These are phyloP conservation scores for Hypoxylon sp. DNA, from an alignment of 2,329 filamentous ascomycete genomes.

Conservation along the genomic window DNA sequence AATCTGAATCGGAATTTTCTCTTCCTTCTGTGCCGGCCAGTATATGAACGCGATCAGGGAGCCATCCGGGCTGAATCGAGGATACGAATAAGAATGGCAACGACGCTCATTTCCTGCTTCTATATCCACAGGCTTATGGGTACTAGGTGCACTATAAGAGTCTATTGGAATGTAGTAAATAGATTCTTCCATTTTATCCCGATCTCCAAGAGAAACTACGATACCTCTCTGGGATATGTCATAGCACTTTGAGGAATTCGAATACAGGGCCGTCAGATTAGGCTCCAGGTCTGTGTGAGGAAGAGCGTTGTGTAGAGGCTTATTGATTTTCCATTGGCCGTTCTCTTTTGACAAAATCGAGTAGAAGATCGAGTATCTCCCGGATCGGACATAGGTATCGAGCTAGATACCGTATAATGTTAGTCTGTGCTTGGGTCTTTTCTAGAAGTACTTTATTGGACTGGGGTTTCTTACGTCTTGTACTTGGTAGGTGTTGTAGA, in stretches of 20 bases:
- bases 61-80: constrained; percentile 58
- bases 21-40: too few relatives aligned
- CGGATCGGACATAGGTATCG: constrained; percentile 53
- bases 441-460: background rate
- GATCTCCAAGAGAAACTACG: constrained; percentile 51
- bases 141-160: constrained; percentile 51
- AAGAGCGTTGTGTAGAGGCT: constrained; percentile 56
- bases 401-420: constrained; percentile 48
- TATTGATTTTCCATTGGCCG: constrained; percentile 53
- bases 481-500: background rate
- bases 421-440: background rate
- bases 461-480: background rate
- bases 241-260: constrained; percentile 43
- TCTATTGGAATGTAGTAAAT: constrained; percentile 55
- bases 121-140: constrained; percentile 48
- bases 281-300: constrained; percentile 54
- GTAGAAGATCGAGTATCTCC: constrained; percentile 59
- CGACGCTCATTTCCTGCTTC: constrained; percentile 24
- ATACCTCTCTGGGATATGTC: constrained; percentile 57
- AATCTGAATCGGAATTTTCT: too few relatives aligned
- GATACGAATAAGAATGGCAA: constrained; percentile 44
- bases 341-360: constrained; percentile 52
- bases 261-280: too few relatives aligned
- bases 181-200: too few relatives aligned
- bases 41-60: constrained; percentile 56